Evolutionary conservation across 208 protist species (phyloP).

Genomic region (Trypanosoma theileri): DNA sequence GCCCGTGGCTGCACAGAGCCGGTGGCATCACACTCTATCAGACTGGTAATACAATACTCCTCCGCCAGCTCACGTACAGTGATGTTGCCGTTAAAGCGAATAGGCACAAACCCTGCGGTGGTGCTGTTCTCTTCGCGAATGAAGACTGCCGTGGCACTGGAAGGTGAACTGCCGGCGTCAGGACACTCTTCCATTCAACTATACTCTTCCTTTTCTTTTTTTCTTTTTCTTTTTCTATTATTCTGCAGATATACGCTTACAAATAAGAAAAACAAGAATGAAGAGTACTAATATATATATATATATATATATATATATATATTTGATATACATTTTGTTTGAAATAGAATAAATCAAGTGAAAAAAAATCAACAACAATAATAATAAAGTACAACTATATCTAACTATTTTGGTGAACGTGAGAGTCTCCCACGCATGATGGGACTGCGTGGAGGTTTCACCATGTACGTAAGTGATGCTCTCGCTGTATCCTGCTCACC

Average conservation of each 20-base stretch:
- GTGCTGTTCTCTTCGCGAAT: conserved; percentile 38
- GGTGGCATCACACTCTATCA: conserved; percentile 75
- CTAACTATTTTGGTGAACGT: neutral
- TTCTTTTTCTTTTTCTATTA: neutral
- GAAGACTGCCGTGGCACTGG: conserved; percentile 38
- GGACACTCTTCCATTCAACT: conserved; percentile 6
- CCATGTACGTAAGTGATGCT: neutral
- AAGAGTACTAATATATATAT: too few species aligned
- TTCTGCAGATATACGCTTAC: too few species aligned
- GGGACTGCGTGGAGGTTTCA: conserved; percentile 8
- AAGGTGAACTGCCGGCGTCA: neutral
- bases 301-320: too few species aligned
- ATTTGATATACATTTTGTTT: too few species aligned
- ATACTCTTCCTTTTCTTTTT: neutral
- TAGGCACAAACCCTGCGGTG: conserved; percentile 36
- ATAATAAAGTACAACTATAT: neutral
- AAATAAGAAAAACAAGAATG: too few species aligned
- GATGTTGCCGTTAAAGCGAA: conserved; percentile 51
- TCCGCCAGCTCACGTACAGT: conserved; percentile 72
- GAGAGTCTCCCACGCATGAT: neutral
- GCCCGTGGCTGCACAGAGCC: conserved; percentile 66
- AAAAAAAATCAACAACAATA: neutral
- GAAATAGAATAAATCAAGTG: neutral
- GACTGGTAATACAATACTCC: conserved; percentile 82
- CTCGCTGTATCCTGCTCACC: conserved; percentile 5